Base-by-base conservation (phyloP, 1,284 basidiomycete genomes). In the Ceratobasidium sp. region DNA sequence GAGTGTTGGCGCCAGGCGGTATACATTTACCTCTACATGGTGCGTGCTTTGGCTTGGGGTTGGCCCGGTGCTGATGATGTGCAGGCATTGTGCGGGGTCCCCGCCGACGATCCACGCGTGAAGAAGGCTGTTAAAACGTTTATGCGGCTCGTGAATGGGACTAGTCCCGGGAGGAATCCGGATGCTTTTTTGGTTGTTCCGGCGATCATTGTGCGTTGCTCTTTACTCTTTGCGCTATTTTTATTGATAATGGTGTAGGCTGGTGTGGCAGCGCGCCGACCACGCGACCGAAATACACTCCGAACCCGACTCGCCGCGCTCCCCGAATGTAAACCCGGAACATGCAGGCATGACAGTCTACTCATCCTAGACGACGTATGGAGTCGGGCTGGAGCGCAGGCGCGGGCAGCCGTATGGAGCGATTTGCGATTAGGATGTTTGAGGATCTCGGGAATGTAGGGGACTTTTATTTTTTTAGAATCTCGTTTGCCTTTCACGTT, bases 21-120 rank as follows among this genome's bases (percentile, higher is more conserved):
- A 27, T 65, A 65, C 32, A 54, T 65, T 10, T 65, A 65, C 31
- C 20, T 54, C 3, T 54, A 54, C n/a, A 54, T 54, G 52, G 52
- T 54, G 32, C 27, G 52, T 35, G 6, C n/a, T 31, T 54, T 15
- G 52, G 13, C 10, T 3, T 17, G 3, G 3, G 4, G 29, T n/a
- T 12, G 20, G 8, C 2, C 32, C 31, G n/a, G 10, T 34, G 20
- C 13, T 27, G 40, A 22, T 4, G 12, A 1, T 22, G 35, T 17
- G 20, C 31, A 65, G 62, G 62, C 45, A 2, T 29, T 65, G 12
- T 53, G 62, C n/a, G 50, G 50, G 22, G 62, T 17, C 7, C 34
- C 38, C 22, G 50, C 62, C 6, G 31, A 35, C 15, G 62, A 65
- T 17, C 22, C 12, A 1, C 20, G 62, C 7, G 62, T 65, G 2